Percentiles rank a stretch among this genome's conserved stretches.
phyloP scores from a whole-genome alignment of 352 stramenopile genomes.

The Phytophthora podocarpi region DNA sequence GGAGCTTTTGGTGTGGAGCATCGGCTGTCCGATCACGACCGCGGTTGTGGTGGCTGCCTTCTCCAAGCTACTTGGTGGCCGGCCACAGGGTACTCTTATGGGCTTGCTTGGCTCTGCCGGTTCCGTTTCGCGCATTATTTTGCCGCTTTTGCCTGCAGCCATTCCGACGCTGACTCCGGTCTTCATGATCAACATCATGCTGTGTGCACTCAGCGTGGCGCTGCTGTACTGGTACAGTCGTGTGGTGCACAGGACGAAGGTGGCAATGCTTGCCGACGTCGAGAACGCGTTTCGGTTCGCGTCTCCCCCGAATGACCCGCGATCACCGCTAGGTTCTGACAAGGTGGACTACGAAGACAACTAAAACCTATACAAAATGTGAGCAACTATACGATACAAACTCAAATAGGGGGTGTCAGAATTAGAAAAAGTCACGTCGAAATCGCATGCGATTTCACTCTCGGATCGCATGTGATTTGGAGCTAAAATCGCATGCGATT shows the following conservation, averaged over 20 bases:
- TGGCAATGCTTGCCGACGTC: conserved; percentile 46
- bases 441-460: too few species aligned
- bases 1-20: conserved; percentile 82
- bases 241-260: conserved; percentile 58
- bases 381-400: conserved; percentile 1
- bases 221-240: conserved; percentile 75
- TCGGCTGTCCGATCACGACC: conserved; percentile 79
- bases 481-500: too few species aligned
- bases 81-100: conserved; percentile 83
- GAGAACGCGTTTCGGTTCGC: conserved; percentile 39
- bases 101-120: conserved; percentile 73
- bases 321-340: conserved; percentile 53
- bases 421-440: too few species aligned
- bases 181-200: conserved; percentile 74
- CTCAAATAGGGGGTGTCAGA: too few species aligned
- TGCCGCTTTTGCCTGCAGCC: conserved; percentile 72
- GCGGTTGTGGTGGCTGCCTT: conserved; percentile 78
- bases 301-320: conserved; percentile 40
- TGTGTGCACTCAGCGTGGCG: conserved; percentile 61
- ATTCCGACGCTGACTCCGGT: conserved; percentile 71
- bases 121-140: conserved; percentile 76
- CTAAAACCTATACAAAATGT: conserved; percentile 14
- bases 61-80: conserved; percentile 74
- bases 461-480: too few species aligned
- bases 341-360: conserved; percentile 41